These are phyloP conservation scores for Citrullus colocynthis DNA, from an alignment of 306 rosid species.

Conservation along the genomic window DNA sequence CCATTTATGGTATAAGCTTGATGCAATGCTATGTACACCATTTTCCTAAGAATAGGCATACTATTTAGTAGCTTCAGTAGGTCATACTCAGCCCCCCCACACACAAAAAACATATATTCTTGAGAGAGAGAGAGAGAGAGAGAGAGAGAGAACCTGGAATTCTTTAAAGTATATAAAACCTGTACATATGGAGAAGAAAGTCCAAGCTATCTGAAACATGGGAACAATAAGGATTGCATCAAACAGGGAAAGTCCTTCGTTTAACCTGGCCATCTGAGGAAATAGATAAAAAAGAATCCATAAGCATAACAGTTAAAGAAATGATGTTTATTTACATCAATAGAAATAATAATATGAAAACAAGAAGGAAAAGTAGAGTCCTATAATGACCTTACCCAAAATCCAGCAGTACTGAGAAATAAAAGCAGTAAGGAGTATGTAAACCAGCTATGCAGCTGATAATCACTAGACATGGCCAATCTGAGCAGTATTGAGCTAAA, in stretches of 20 bases:
- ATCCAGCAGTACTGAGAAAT: conserved; percentile 96
- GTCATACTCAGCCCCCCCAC: background rate
- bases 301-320: background rate
- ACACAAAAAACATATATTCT: background rate
- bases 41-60: background rate
- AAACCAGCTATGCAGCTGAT: conserved; percentile 93
- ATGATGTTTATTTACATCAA: background rate
- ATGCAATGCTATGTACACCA: background rate
- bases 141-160: conserved; percentile 54
- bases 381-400: conserved; percentile 61
- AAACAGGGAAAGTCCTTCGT: conserved; percentile 86
- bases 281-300: background rate
- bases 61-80: background rate
- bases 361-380: background rate
- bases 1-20: background rate
- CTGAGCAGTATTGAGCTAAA: conserved; percentile 83
- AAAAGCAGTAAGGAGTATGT: conserved; percentile 83
- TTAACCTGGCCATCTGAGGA: conserved; percentile 93
- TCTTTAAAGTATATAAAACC: conserved; percentile 95
- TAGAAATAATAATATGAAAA: background rate
- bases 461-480: conserved; percentile 73
- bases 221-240: conserved; percentile 99
- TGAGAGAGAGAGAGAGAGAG: background rate
- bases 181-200: conserved; percentile 92
- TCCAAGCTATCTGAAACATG: conserved; percentile 98